Conservation (phyloP, 2,329 filamentous ascomycete genomes). For the Fonsecaea erecta region DNA sequence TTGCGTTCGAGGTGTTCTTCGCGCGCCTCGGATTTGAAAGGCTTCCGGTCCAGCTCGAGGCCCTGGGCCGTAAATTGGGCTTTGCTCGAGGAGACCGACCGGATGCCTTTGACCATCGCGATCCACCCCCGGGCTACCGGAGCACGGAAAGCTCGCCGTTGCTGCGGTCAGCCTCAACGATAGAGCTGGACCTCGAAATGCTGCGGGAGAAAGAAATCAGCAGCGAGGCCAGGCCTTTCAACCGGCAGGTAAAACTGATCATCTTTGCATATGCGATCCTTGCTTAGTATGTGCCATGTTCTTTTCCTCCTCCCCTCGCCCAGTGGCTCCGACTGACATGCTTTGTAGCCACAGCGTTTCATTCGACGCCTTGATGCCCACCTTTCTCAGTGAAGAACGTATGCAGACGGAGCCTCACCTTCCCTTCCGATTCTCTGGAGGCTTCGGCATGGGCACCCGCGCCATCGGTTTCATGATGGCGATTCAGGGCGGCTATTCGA, state of each 20-base stretch:
- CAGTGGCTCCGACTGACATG: constrained; percentile 40
- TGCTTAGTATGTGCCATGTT: constrained; percentile 72
- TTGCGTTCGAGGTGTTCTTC: constrained; percentile 74
- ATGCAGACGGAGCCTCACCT: constrained; percentile 56
- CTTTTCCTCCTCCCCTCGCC: background rate
- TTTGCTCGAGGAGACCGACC: constrained; percentile 3
- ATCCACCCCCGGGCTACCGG: constrained; percentile 71
- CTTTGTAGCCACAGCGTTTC: constrained; percentile 85
- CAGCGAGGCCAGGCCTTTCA: constrained; percentile 69
- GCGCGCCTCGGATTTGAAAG: constrained; percentile 10
- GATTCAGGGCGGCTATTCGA: constrained; percentile 85
- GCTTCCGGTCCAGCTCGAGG: no score
- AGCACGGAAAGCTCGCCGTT: constrained; percentile 61
- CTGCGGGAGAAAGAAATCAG: constrained; percentile 49
- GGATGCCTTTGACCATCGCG: constrained; percentile 54
- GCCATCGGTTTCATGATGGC: constrained; percentile 87
- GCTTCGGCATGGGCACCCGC: constrained; percentile 81
- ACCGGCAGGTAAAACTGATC: constrained; percentile 70
- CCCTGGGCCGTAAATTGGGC: constrained; percentile 1
- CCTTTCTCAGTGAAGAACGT: constrained; percentile 75
- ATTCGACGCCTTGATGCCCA: constrained; percentile 89
- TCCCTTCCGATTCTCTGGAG: constrained; percentile 87
- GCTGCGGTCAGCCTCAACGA: constrained; percentile 44
- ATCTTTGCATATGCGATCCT: constrained; percentile 76
- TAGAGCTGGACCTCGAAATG: constrained; percentile 47